phyloP scores from a whole-genome alignment of 352 stramenopile genomes.

The Hyaloperonospora brassicae region DNA sequence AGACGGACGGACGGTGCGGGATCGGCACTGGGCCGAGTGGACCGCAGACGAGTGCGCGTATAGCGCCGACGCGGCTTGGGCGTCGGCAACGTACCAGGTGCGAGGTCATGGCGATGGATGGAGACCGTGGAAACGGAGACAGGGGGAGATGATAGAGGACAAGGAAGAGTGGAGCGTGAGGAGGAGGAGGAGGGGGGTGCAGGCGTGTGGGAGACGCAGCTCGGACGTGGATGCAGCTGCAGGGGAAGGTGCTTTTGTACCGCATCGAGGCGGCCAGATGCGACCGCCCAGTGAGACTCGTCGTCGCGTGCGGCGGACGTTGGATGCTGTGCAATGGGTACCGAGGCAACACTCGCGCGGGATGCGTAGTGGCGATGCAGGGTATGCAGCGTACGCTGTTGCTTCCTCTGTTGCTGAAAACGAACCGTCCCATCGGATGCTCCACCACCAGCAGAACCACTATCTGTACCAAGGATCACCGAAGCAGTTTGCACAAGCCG shows the following conservation, averaged over 20 bases:
- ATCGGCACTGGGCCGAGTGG: no score
- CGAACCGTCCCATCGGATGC: conserved; percentile 10
- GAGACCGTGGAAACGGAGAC: no score
- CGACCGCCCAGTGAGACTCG: conserved; percentile 12
- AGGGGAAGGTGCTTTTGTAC: conserved; percentile 9
- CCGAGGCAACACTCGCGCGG: conserved; percentile 9
- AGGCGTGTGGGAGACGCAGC: background rate
- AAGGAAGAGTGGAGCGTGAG: no score
- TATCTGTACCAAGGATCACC: conserved; percentile 16
- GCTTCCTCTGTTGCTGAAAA: conserved; percentile 2
- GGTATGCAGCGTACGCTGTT: conserved; percentile 15
- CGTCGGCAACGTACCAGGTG: no score
- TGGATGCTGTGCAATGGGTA: conserved; percentile 16
- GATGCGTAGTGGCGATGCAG: conserved; percentile 7
- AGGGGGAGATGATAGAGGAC: no score
- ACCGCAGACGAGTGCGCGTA: no score
- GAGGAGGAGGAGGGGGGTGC: no score
- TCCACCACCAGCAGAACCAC: conserved; percentile 1
- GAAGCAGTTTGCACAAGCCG: conserved; percentile 11
- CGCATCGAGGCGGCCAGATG: conserved; percentile 7
- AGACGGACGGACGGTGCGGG: background rate
- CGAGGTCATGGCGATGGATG: no score
- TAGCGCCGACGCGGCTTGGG: no score
- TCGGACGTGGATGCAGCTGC: background rate
- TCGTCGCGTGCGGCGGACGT: conserved; percentile 15